These are phyloP conservation scores for Hyaloscypha finlandica DNA, from an alignment of 495 filamentous ascomycete genomes.

Conservation along the genomic window DNA sequence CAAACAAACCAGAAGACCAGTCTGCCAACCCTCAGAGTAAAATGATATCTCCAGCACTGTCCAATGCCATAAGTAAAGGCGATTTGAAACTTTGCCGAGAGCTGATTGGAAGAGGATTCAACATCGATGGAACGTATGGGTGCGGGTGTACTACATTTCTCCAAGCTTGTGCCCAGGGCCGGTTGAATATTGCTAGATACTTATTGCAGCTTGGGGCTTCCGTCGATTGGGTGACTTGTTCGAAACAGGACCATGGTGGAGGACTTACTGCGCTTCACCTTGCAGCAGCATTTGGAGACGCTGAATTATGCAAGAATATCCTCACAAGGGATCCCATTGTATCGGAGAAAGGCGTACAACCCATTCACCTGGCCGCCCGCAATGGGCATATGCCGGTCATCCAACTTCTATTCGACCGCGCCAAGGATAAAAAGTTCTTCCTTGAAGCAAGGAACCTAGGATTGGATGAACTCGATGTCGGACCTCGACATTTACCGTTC, in stretches of 20 bases:
- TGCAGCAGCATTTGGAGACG: neutral
- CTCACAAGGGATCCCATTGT: neutral
- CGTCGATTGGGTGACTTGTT: neutral
- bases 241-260: neutral
- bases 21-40: neutral
- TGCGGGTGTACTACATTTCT: conserved; percentile 2
- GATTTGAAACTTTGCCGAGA: conserved; percentile 3
- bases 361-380: neutral
- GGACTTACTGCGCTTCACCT: neutral
- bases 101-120: conserved; percentile 9
- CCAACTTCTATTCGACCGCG: neutral
- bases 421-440: neutral
- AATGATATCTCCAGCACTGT: conserved; percentile 5
- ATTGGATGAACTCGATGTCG: neutral
- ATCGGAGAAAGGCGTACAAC: neutral
- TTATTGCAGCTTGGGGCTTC: neutral
- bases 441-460: neutral
- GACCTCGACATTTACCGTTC: too few species aligned
- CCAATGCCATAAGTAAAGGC: neutral
- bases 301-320: neutral
- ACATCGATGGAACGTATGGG: conserved; percentile 1
- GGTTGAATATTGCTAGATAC: neutral
- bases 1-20: neutral
- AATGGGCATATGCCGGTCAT: neutral
- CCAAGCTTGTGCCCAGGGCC: neutral